A percentile compares a stretch with the other conserved stretches of the same genome.
Evolutionary conservation across 345 rosid species (phyloP).

Genomic region (Gossypium stocksii): DNA sequence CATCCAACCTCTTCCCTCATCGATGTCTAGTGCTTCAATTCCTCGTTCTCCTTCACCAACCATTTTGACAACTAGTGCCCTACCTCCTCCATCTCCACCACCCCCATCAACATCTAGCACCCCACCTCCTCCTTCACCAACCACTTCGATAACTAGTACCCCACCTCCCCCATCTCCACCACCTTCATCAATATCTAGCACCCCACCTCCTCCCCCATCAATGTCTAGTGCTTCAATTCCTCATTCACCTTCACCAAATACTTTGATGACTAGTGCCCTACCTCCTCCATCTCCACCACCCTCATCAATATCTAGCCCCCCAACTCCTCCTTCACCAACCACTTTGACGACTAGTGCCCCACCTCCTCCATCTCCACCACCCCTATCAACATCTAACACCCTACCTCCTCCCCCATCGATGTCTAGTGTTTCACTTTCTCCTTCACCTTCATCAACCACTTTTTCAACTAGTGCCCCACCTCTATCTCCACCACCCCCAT

Average conservation of each 20-base stretch:
- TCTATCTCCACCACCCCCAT: neutral
- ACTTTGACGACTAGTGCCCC: slow-evolving; percentile 14
- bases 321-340: neutral
- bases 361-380: neutral
- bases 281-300: neutral
- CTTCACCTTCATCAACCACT: neutral
- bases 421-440: neutral
- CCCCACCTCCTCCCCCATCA: neutral
- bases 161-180: slow-evolving; percentile 16
- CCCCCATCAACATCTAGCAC: neutral
- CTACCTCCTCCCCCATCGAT: neutral
- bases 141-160: neutral
- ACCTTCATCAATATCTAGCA: neutral
- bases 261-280: neutral
- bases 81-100: slow-evolving; percentile 35
- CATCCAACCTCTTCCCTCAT: neutral
- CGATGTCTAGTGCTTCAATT: neutral
- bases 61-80: slow-evolving; percentile 26
- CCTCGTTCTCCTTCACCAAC: slow-evolving; percentile 24
- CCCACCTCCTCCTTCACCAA: neutral
- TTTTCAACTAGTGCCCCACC: neutral
- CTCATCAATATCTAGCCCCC: neutral
- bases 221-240: too few species aligned
- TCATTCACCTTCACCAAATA: neutral
- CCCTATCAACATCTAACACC: neutral